These are phyloP conservation scores for Meyerozyma guilliermondii DNA, from an alignment of 1,139 yeast genomes.

Conservation along the genomic window DNA sequence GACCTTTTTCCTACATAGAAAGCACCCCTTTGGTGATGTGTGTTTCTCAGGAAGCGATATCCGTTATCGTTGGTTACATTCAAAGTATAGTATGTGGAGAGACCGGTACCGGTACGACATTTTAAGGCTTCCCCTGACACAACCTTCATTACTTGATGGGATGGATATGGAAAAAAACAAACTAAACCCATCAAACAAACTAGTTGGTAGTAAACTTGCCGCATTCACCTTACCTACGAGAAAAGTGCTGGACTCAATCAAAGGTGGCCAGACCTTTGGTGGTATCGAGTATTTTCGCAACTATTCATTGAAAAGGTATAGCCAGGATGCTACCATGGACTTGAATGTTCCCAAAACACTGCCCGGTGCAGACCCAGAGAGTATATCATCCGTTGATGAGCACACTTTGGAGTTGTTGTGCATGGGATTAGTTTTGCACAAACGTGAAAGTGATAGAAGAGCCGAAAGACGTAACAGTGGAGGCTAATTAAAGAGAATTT, in stretches of 20 bases:
- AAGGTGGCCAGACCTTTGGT: neutral
- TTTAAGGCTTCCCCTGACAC: neutral
- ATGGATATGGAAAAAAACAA: neutral
- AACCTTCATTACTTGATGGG: neutral
- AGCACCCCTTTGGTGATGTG: neutral
- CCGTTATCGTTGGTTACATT: neutral
- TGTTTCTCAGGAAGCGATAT: neutral
- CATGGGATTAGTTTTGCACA: neutral
- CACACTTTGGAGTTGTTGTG: neutral
- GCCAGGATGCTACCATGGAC: neutral
- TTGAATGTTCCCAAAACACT: neutral
- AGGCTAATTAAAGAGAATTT: neutral
- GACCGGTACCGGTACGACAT: neutral
- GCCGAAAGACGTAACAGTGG: neutral
- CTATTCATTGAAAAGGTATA: neutral
- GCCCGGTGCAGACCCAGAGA: neutral
- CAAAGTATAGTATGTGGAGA: neutral
- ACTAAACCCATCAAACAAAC: neutral
- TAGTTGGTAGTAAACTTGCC: neutral
- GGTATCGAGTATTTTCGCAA: neutral
- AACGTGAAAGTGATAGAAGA: neutral
- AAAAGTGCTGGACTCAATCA: neutral
- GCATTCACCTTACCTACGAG: neutral
- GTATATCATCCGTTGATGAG: neutral
- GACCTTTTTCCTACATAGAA: neutral